Percentiles rank a stretch among this genome's conserved stretches.
Evolutionary conservation across 1,284 basidiomycete genomes (phyloP).

Genomic region (Austroboletus niveus): DNA sequence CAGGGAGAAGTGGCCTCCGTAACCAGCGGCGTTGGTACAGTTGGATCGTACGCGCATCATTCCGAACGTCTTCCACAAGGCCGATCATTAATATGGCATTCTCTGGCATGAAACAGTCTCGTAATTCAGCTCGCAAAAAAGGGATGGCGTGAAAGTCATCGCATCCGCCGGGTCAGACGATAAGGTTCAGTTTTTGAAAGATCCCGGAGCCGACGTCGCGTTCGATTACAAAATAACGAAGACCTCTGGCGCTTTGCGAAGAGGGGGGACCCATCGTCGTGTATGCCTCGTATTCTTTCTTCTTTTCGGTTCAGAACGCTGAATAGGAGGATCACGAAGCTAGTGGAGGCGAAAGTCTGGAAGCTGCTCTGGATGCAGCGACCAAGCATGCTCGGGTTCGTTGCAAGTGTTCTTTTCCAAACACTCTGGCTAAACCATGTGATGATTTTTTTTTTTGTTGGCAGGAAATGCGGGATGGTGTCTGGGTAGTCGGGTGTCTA

Average conservation of each 20-base stretch:
- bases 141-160: constrained; percentile 38
- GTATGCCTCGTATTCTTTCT: constrained; percentile 5
- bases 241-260: constrained; percentile 23
- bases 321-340: constrained; percentile 24
- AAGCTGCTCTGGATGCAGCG: constrained; percentile 54
- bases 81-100: not conserved
- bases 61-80: not conserved
- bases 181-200: constrained; percentile 38
- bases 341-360: constrained; percentile 65
- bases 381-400: constrained; percentile 51
- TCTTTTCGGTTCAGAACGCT: not conserved
- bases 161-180: constrained; percentile 38
- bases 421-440: not conserved
- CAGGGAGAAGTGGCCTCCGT: constrained; percentile 19
- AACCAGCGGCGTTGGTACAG: constrained; percentile 17
- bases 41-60: constrained; percentile 15
- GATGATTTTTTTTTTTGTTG: not conserved
- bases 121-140: constrained; percentile 36
- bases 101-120: constrained; percentile 12
- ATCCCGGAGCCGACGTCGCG: constrained; percentile 36
- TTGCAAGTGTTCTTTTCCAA: not conserved
- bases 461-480: constrained; percentile 22
- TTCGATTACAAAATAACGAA: constrained; percentile 38
- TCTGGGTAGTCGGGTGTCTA: not conserved
- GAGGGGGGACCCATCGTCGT: constrained; percentile 23